Evolutionary conservation across 768 basidiomycete species (phyloP), one percentile per base, ranked within the genome.

Genomic region (Kondoa subrosea): DNA sequence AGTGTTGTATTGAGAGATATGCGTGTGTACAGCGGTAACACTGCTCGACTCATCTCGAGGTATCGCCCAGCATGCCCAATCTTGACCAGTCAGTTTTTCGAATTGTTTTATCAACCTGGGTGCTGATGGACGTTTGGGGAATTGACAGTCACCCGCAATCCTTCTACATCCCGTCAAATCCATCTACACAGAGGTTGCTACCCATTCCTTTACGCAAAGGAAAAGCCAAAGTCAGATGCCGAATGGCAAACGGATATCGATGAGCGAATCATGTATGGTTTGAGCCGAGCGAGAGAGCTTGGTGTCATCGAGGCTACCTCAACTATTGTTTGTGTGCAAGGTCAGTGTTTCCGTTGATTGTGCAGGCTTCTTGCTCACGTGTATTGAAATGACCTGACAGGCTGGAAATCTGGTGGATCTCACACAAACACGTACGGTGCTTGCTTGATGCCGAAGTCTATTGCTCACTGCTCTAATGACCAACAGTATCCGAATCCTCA

Each of bases 171-270:
- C 17, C 87, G 95, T 71, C 93, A 97, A 80, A 88, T 92, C 74
- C 95, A 97, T 80, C 81, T 99, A 73, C 88, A 95, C 81, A 86
- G 95, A 72, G 93, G 90, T 69, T 88, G 87, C 79, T 99, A 97
- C 78, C 93, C 93, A 29, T 89, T 93, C 83, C 89, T 86, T 86
- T 97, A 95, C 82, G 81, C 85, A 56, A 91, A 93, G 80, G 88
- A 91, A n/a, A 84, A 92, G 61, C 91, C 91, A 62, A 82, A 92
- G 70, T 83, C 84, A 68, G 81, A 82, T 58, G 84, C 87, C 76
- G 91, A 93, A 78, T 99, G 95, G 95, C 95, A 99, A 81, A 90
- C 83, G 56, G 95, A 99, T 78, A 93, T 92, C 40, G 77, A 76
- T 70, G 74, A 76, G 70, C 70, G 76, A 14, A 75, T 80, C 72